Conservation (phyloP, 208 protist genomes). For the Wallacemonas sp. region DNA sequence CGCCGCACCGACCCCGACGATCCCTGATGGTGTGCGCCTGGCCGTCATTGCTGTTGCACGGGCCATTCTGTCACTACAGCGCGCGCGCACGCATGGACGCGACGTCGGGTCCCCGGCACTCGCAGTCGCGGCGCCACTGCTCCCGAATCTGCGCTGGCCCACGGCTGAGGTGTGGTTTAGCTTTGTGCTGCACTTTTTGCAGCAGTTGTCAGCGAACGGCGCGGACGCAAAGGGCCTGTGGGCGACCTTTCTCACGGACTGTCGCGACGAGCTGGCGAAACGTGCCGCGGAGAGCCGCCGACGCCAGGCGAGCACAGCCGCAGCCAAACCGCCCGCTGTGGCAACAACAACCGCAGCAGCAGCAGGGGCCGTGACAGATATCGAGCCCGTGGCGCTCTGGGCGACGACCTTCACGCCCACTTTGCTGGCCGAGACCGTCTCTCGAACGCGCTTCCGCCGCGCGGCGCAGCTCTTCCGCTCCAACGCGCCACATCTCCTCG, state of each 20-base stretch:
- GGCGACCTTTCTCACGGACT: slow-evolving; percentile 43
- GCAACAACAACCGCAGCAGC: background rate
- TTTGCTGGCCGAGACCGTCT: slow-evolving; percentile 53
- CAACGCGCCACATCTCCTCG: slow-evolving; percentile 52
- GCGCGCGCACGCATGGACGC: background rate
- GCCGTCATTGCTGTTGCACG: slow-evolving; percentile 29
- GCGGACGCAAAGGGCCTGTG: slow-evolving; percentile 41
- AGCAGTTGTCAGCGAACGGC: slow-evolving; percentile 65
- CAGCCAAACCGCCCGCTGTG: background rate
- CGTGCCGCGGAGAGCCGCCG: slow-evolving; percentile 1
- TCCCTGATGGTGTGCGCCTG: slow-evolving; percentile 25
- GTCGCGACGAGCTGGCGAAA: slow-evolving; percentile 15
- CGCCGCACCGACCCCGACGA: slow-evolving; percentile 2
- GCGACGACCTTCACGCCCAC: slow-evolving; percentile 35
- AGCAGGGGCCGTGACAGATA: background rate
- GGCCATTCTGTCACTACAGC: slow-evolving; percentile 26
- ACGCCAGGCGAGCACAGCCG: background rate
- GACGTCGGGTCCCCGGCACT: background rate
- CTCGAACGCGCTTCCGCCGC: slow-evolving; percentile 61
- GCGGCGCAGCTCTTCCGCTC: slow-evolving; percentile 72
- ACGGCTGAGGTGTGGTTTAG: slow-evolving; percentile 46
- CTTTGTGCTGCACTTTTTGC: slow-evolving; percentile 68
- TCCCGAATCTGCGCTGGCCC: background rate
- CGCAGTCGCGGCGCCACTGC: background rate
- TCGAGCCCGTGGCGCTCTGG: slow-evolving; percentile 23